Conservation (phyloP, 345 rosid species). For the Theobroma cacao region DNA sequence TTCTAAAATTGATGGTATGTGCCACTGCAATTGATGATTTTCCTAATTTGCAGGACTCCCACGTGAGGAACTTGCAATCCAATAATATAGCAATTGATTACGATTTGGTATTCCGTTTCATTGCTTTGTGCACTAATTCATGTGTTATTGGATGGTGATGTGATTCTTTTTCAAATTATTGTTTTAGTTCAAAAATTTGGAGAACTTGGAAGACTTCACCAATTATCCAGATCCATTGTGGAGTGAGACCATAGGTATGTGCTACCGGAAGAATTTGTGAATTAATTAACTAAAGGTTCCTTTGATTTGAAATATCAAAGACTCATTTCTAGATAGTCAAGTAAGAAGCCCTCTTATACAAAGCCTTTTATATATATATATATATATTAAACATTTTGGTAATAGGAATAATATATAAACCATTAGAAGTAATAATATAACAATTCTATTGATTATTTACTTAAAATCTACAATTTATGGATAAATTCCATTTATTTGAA, state of each 20-base stretch:
- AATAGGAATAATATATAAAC: no score
- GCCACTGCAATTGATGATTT: background rate
- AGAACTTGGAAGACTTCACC: background rate
- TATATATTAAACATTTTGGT: no score
- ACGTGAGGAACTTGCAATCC: background rate
- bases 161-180: background rate
- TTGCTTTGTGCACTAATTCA: background rate
- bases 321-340: background rate
- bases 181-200: background rate
- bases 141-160: background rate
- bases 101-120: background rate
- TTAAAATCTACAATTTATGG: no score
- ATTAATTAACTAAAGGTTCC: no score
- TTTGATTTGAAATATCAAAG: background rate
- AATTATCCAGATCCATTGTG: fast-evolving
- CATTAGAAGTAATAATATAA: no score
- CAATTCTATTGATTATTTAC: no score
- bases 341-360: background rate
- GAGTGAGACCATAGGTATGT: background rate
- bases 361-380: no score
- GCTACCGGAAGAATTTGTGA: no score
- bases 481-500: no score
- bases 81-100: background rate
- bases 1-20: background rate
- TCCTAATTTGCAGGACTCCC: background rate